Conservation (phyloP, 768 basidiomycete genomes). For the Russula griseocarnosa region DNA sequence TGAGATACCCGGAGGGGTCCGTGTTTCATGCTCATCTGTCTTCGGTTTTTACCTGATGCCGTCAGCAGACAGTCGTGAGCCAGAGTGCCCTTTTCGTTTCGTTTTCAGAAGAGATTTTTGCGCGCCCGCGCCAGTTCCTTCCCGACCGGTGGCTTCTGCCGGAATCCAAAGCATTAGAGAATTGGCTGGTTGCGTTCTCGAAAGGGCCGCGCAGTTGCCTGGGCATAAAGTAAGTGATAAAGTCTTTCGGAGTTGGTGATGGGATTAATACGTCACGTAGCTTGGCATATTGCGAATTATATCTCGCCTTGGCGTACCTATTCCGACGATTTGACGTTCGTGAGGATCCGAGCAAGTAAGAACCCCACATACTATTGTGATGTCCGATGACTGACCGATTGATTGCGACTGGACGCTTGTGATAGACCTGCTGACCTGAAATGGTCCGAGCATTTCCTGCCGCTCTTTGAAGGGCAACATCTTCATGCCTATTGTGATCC, state of each 20-base stretch:
- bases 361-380: background rate
- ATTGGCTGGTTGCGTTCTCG: constrained; percentile 26
- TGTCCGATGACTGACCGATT: background rate
- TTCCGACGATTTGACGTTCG: constrained; percentile 29
- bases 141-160: constrained; percentile 28
- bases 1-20: constrained; percentile 17
- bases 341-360: constrained; percentile 16
- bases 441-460: constrained; percentile 20
- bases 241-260: background rate
- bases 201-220: constrained; percentile 29
- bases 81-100: constrained; percentile 23
- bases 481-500: constrained; percentile 20
- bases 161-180: constrained; percentile 18
- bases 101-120: constrained; percentile 22
- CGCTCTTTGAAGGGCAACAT: constrained; percentile 19
- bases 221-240: constrained; percentile 26
- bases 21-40: background rate
- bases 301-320: constrained; percentile 27
- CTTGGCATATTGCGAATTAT: constrained; percentile 28
- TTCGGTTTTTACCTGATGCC: background rate
- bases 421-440: constrained; percentile 16
- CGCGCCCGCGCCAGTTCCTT: constrained; percentile 21
- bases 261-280: constrained; percentile 1
- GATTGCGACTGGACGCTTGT: background rate
- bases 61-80: constrained; percentile 13